These are phyloP conservation scores for Trametopsis cervina DNA, from an alignment of 768 basidiomycete genomes.

Conservation along the genomic window DNA sequence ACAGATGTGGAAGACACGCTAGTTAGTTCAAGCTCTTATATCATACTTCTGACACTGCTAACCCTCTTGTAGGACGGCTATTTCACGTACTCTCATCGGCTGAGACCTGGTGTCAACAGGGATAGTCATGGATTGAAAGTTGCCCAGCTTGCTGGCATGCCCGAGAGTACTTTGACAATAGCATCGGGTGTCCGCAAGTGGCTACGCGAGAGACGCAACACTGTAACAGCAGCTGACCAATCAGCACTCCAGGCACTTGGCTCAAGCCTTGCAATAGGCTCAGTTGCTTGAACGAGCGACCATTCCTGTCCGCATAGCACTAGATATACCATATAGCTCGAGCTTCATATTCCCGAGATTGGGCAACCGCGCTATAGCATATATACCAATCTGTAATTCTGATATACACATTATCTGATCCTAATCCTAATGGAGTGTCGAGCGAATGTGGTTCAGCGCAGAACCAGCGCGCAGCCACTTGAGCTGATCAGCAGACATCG, in stretches of 20 bases:
- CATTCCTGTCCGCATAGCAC: no score
- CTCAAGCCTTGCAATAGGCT: constrained; percentile 1
- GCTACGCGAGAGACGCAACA: constrained; percentile 23
- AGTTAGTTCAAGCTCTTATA: constrained; percentile 34
- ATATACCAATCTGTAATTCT: no score
- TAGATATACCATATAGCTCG: no score
- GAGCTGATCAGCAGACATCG: constrained; percentile 85
- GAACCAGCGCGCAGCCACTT: constrained; percentile 87
- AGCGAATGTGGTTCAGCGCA: constrained; percentile 85
- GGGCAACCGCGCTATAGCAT: no score
- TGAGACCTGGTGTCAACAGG: constrained; percentile 79
- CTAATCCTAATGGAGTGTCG: constrained; percentile 31
- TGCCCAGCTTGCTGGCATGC: constrained; percentile 83
- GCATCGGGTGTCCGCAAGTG: constrained; percentile 48
- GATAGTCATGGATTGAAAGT: constrained; percentile 91
- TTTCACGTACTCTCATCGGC: constrained; percentile 78
- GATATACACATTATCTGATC: background rate
- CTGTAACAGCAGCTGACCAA: background rate
- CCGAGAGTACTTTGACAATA: constrained; percentile 48
- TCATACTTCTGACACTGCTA: background rate
- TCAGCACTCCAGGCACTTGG: constrained; percentile 16
- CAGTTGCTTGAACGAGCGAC: no score
- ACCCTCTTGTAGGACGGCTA: constrained; percentile 48
- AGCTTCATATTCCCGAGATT: no score
- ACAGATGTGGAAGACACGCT: constrained; percentile 77